Percentiles rank a stretch among this genome's conserved stretches.
phyloP scores from a whole-genome alignment of 2,329 filamentous ascomycete genomes.

The Elsinoe ampelina region DNA sequence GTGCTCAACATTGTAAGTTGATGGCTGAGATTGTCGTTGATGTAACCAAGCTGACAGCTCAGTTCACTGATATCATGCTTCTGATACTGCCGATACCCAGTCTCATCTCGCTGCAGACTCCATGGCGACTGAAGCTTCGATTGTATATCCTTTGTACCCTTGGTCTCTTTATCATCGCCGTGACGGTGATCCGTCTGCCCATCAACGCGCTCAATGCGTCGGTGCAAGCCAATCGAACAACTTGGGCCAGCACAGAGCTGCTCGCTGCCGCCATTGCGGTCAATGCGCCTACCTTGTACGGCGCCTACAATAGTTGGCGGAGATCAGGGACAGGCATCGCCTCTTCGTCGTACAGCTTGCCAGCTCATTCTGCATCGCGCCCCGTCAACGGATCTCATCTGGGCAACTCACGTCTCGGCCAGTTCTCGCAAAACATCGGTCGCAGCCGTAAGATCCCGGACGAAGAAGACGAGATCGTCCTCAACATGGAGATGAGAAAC shows the following conservation, averaged over 20 bases:
- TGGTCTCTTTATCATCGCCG: constrained; percentile 4
- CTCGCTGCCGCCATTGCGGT: constrained; percentile 6
- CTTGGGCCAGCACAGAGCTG: constrained; percentile 6
- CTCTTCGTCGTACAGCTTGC: constrained; percentile 2
- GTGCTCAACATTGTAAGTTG: constrained; percentile 7
- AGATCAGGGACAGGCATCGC: background rate
- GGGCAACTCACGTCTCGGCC: background rate
- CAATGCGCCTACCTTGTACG: constrained; percentile 3
- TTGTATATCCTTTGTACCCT: constrained; percentile 4
- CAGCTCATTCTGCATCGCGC: constrained; percentile 1
- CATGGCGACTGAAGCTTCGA: constrained; percentile 4
- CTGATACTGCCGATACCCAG: constrained; percentile 5
- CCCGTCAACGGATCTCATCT: background rate
- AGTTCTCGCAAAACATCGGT: background rate
- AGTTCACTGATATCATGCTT: constrained; percentile 6
- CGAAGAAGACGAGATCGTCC: background rate
- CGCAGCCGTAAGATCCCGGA: background rate
- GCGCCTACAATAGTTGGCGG: constrained; percentile 6
- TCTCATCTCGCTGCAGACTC: constrained; percentile 2
- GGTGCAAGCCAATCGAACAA: constrained; percentile 6
- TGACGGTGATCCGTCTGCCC: constrained; percentile 5
- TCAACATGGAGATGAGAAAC: constrained; percentile 2
- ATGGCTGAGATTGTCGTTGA: background rate
- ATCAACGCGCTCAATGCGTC: constrained; percentile 7
- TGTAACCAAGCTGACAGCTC: background rate